Conservation (phyloP, 768 basidiomycete species). For the Boletus vinaceobasis region DNA sequence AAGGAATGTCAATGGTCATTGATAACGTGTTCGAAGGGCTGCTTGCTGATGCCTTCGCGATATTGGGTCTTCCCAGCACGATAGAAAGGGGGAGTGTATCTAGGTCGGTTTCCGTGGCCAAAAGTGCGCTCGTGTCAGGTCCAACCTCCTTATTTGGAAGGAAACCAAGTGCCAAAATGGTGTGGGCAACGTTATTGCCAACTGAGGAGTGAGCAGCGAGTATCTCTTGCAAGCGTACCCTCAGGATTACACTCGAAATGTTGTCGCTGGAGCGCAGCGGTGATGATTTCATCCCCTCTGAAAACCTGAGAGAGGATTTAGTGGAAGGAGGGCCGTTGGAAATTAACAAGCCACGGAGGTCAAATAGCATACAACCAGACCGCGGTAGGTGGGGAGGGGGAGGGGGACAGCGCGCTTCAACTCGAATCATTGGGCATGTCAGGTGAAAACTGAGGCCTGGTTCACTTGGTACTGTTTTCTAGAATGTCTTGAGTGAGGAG, state of each 20-base stretch:
- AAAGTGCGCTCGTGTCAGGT: slow-evolving; percentile 19
- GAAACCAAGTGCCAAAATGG: slow-evolving; percentile 51
- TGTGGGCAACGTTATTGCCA: slow-evolving; percentile 38
- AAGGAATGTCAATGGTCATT: slow-evolving; percentile 49
- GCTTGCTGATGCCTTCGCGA: neutral
- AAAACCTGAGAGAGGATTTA: slow-evolving; percentile 30
- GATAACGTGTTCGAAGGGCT: slow-evolving; percentile 9
- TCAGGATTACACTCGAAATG: slow-evolving; percentile 29
- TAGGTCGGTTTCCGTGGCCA: slow-evolving; percentile 19
- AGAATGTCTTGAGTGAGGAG: slow-evolving; percentile 4
- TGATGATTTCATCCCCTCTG: slow-evolving; percentile 14
- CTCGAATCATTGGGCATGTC: slow-evolving; percentile 54
- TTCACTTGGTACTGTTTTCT: slow-evolving; percentile 9
- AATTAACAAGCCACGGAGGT: slow-evolving; percentile 52
- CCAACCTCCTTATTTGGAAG: slow-evolving; percentile 26
- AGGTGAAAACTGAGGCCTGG: slow-evolving; percentile 32
- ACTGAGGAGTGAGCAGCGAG: slow-evolving; percentile 47
- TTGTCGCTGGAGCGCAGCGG: neutral
- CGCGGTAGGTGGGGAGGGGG: slow-evolving; percentile 45
- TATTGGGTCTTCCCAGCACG: slow-evolving; percentile 14
- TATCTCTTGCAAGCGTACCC: slow-evolving; percentile 42
- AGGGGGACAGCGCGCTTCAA: slow-evolving; percentile 67
- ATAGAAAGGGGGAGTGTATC: slow-evolving; percentile 22
- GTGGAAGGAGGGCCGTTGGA: slow-evolving; percentile 24
- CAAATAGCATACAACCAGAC: slow-evolving; percentile 68